These are phyloP conservation scores for Alternaria sp. DNA, from an alignment of 2,329 filamentous ascomycete genomes.

Conservation along the genomic window DNA sequence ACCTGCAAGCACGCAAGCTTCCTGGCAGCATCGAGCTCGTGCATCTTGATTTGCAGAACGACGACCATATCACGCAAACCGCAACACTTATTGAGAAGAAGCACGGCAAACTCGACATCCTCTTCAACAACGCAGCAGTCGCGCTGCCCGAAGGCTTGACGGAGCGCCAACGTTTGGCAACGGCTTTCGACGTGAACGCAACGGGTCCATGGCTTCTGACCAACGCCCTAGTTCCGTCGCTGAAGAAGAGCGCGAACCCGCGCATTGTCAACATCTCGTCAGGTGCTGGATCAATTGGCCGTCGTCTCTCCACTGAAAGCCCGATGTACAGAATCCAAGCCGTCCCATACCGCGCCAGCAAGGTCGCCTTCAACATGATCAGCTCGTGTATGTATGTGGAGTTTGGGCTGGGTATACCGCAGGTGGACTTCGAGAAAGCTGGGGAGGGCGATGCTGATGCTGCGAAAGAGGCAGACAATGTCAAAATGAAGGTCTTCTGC, in stretches of 20 bases:
- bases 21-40: slow-evolving; percentile 46
- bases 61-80: slow-evolving; percentile 51
- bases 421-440: slow-evolving; percentile 5
- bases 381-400: slow-evolving; percentile 40
- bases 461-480: slow-evolving; percentile 8
- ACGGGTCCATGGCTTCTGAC: slow-evolving; percentile 35
- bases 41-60: slow-evolving; percentile 52
- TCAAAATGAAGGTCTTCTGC: slow-evolving; percentile 45
- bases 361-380: slow-evolving; percentile 51
- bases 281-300: slow-evolving; percentile 43
- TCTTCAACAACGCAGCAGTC: slow-evolving; percentile 51
- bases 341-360: slow-evolving; percentile 45
- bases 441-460: neutral
- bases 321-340: slow-evolving; percentile 34
- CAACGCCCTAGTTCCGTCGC: slow-evolving; percentile 22
- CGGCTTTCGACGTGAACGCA: slow-evolving; percentile 38
- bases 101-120: slow-evolving; percentile 46
- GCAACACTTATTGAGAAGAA: slow-evolving; percentile 31
- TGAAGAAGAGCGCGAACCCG: slow-evolving; percentile 25
- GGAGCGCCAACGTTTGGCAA: slow-evolving; percentile 33
- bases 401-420: slow-evolving; percentile 25
- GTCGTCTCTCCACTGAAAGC: slow-evolving; percentile 31
- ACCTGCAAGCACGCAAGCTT: slow-evolving; percentile 34
- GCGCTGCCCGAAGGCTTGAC: slow-evolving; percentile 19
- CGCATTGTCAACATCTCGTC: slow-evolving; percentile 48